These are phyloP conservation scores for Yarrowia sp. DNA, from an alignment of 805 yeast species.

Conservation along the genomic window DNA sequence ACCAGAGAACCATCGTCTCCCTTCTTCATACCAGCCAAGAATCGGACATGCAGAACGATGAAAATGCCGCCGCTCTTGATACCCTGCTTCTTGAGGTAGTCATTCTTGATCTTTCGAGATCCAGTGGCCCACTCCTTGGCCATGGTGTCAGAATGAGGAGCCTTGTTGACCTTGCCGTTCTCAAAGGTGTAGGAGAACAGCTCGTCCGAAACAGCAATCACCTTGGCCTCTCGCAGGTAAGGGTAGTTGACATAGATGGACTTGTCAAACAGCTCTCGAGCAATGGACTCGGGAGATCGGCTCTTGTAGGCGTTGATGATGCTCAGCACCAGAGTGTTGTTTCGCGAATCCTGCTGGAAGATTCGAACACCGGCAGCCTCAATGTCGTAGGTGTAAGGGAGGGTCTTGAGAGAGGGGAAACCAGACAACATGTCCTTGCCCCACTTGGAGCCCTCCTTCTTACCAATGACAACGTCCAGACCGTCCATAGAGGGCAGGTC, in stretches of 20 bases:
- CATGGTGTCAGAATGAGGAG: slow-evolving; percentile 48
- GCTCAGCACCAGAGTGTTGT: slow-evolving; percentile 72
- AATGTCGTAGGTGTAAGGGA: slow-evolving; percentile 51
- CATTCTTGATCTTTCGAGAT: slow-evolving; percentile 41
- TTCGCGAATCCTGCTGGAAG: slow-evolving; percentile 80
- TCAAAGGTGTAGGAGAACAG: slow-evolving; percentile 44
- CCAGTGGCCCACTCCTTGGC: slow-evolving; percentile 46
- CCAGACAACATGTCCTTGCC: slow-evolving; percentile 82
- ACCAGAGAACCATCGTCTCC: slow-evolving; percentile 67
- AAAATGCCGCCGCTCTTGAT: slow-evolving; percentile 52
- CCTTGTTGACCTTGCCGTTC: slow-evolving; percentile 32
- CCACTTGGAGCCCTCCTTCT: slow-evolving; percentile 59
- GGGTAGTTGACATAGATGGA: slow-evolving; percentile 85
- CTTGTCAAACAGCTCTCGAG: slow-evolving; percentile 57
- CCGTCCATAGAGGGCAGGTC: slow-evolving; percentile 49
- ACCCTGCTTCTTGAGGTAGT: slow-evolving; percentile 52
- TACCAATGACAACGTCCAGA: slow-evolving; percentile 44
- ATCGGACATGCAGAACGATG: slow-evolving; percentile 65
- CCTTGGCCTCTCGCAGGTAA: slow-evolving; percentile 74
- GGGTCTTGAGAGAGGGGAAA: slow-evolving; percentile 76
- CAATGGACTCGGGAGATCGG: slow-evolving; percentile 56
- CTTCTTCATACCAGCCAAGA: slow-evolving; percentile 75
- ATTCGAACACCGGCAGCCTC: slow-evolving; percentile 63
- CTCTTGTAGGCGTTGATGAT: slow-evolving; percentile 47
- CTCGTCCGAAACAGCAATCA: slow-evolving; percentile 59